Evolutionary conservation across 257 asterid species (phyloP).

Genomic region (Buddleja alternifolia): DNA sequence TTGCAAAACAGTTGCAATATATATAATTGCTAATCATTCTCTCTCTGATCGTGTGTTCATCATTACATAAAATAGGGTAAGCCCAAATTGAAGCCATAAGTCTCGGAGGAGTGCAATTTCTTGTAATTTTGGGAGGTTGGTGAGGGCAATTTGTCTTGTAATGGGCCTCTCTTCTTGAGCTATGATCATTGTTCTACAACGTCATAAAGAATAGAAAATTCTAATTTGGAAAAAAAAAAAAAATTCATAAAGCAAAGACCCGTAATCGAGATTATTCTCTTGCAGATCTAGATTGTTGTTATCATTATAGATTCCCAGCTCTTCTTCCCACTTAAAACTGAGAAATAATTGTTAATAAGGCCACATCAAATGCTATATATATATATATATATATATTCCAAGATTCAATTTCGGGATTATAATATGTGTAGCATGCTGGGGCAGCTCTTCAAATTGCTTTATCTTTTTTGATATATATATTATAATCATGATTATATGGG

Average conservation of each 20-base stretch:
- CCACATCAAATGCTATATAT: background rate
- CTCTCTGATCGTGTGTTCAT: slow-evolving; percentile 24
- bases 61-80: background rate
- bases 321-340: slow-evolving; percentile 25
- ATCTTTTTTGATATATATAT: background rate
- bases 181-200: slow-evolving; percentile 51
- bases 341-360: slow-evolving; percentile 10
- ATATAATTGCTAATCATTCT: slow-evolving; percentile 29
- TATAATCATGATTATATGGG: background rate
- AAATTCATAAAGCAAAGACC: slow-evolving; percentile 19
- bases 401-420: slow-evolving; percentile 33
- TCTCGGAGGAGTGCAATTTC: slow-evolving; percentile 34
- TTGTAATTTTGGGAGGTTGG: slow-evolving; percentile 17
- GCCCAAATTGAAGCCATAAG: slow-evolving; percentile 37
- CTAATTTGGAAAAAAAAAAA: no score
- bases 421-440: background rate
- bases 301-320: slow-evolving; percentile 35
- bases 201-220: slow-evolving; percentile 26
- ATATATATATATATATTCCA: no score
- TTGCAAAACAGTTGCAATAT: slow-evolving; percentile 30
- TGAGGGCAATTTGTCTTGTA: slow-evolving; percentile 31
- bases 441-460: slow-evolving; percentile 18
- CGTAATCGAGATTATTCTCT: slow-evolving; percentile 38
- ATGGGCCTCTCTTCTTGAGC: slow-evolving; percentile 33
- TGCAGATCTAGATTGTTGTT: slow-evolving; percentile 44